These are phyloP conservation scores for Cucumis cinereus DNA, from an alignment of 306 rosid genomes.

Conservation along the genomic window DNA sequence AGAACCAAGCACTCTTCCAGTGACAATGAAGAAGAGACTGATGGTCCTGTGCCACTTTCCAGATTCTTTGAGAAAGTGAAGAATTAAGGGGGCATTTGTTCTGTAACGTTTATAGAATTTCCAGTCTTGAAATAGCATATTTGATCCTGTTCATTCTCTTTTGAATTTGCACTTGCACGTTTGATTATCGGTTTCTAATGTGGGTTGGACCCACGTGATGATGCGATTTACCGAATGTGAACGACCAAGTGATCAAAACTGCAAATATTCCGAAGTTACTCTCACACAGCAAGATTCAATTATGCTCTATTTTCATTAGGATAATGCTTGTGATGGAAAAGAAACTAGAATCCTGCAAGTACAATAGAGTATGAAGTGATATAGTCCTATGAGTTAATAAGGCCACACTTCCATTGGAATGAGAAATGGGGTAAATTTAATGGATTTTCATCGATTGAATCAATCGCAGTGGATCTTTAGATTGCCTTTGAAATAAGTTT, in stretches of 20 bases:
- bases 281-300: background rate
- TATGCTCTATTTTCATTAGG: background rate
- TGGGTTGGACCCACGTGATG: background rate
- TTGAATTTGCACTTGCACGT: background rate
- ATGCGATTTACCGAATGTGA: background rate
- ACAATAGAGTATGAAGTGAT: no score
- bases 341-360: background rate
- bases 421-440: background rate
- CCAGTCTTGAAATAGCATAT: constrained; percentile 2
- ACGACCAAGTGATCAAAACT: background rate
- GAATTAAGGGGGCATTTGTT: constrained; percentile 21
- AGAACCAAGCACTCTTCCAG: constrained; percentile 45
- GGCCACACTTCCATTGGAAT: no score
- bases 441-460: no score
- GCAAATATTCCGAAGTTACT: background rate
- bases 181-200: background rate
- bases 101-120: background rate
- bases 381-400: no score
- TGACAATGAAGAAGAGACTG: constrained; percentile 38
- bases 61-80: constrained; percentile 66
- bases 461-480: no score
- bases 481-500: no score
- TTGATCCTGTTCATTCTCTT: background rate
- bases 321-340: background rate
- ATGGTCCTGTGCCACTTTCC: constrained; percentile 86